Evolutionary conservation across 495 filamentous ascomycete species (phyloP), one percentile per base, ranked within the genome.

Genomic region (Aspergillus cristatus): DNA sequence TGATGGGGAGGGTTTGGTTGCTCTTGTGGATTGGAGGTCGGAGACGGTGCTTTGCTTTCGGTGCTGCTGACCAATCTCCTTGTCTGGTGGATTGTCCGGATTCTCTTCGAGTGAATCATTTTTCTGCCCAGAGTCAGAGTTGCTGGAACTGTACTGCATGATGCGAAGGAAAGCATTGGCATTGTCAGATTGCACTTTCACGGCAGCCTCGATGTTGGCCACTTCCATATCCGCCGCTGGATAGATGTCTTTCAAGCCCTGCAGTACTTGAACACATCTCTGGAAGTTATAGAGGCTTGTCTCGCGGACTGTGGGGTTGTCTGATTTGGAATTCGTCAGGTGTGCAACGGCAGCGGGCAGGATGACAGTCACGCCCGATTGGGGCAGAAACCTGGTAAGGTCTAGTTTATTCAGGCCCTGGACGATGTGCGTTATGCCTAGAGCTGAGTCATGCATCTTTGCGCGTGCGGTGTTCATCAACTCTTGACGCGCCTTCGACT

Each of bases 321-420:
- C 75, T 8, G 78, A 81, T 57, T 83, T 87, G 55, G 87, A 84
- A 48, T 91, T 84, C 2, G 89, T 72, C 17, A 94, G 66, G 51
- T 94, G 86, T 32, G 87, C 84, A 32, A 93, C 88, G 51, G 88
- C 84, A 7, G 86, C 86, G 0, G 86, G 86, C 11, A 90, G 70
- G 13, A 93, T 77, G 11, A 90, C 84, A 0, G 86, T 94, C 14
- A 93, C 83, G 16, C 85, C 85, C 4, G 83, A 83, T 15, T 87
- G 87, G 8, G 86, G 85, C 1, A 94, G 71, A 48, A 78, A 93
- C 14, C 68, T 72, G 13, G 83, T 84, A 1, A 94, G 71, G 26
- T 76, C 67, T 15, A 78, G 67, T 17, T 71, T 65, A 41, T 82
- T 79, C 6, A 94, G 66, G 14, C 79, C 75, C 35, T 76, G 72